Evolutionary conservation across 805 yeast species (phyloP).

Genomic region (Metschnikowia santaceciliae): DNA sequence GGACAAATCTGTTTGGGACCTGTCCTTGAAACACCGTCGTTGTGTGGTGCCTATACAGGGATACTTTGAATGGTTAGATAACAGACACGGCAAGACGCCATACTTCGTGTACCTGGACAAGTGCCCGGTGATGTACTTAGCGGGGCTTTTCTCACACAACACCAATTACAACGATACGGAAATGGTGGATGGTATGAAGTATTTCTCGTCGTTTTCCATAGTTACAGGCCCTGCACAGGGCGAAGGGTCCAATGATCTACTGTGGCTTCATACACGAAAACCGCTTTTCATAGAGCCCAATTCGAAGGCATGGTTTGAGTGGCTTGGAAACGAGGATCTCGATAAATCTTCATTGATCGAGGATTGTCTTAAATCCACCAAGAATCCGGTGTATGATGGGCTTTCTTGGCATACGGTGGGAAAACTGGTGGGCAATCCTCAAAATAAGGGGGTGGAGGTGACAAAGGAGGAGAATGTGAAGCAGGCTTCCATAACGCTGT

Average conservation of each 20-base stretch:
- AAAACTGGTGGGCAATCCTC: conserved; percentile 59
- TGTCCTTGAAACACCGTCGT: conserved; percentile 44
- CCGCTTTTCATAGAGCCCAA: conserved; percentile 68
- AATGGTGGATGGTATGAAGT: conserved; percentile 13
- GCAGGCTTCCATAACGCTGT: conserved; percentile 14
- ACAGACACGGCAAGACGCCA: conserved; percentile 49
- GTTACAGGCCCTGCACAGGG: conserved; percentile 63
- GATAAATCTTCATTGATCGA: conserved; percentile 41
- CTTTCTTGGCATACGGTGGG: conserved; percentile 55
- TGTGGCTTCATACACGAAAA: conserved; percentile 74
- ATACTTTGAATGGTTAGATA: conserved; percentile 75
- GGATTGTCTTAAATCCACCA: conserved; percentile 33
- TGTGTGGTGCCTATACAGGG: conserved; percentile 81
- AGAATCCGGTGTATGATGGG: conserved; percentile 28
- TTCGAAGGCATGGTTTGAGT: conserved; percentile 51
- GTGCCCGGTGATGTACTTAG: conserved; percentile 55
- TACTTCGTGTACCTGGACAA: conserved; percentile 58
- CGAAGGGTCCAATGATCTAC: conserved; percentile 44
- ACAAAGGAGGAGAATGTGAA: conserved; percentile 29
- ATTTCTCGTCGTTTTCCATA: conserved; percentile 56
- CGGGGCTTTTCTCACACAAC: conserved; percentile 45
- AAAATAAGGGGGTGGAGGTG: conserved; percentile 37
- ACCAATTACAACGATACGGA: conserved; percentile 22
- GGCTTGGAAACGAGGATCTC: conserved; percentile 50
- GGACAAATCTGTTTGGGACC: conserved; percentile 54